Evolutionary conservation across 2,329 filamentous ascomycete species (phyloP).

Genomic region (Botryotinia convoluta): DNA sequence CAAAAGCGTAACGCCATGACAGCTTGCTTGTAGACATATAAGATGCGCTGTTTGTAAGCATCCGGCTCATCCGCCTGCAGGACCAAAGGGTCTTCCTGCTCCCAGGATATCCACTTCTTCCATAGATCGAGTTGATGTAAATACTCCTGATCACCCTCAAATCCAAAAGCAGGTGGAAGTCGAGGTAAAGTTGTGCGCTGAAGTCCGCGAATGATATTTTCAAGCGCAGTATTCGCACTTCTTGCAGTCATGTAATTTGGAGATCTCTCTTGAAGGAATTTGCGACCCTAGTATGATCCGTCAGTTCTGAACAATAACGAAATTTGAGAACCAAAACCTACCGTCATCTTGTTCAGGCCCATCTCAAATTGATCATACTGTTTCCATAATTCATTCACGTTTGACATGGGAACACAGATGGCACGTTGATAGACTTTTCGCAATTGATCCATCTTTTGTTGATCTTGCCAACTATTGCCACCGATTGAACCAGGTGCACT

Average conservation of each 20-base stretch:
- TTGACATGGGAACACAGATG: slow-evolving; percentile 80
- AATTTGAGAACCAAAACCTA: slow-evolving; percentile 44
- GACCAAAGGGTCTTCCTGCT: slow-evolving; percentile 87
- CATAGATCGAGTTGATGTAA: slow-evolving; percentile 80
- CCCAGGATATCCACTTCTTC: slow-evolving; percentile 94
- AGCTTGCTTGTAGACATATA: slow-evolving; percentile 92
- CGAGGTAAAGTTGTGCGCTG: slow-evolving; percentile 74
- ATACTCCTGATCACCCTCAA: slow-evolving; percentile 83
- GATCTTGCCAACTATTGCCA: slow-evolving; percentile 88
- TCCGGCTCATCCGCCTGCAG: slow-evolving; percentile 77
- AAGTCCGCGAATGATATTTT: slow-evolving; percentile 78
- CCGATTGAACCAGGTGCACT: slow-evolving; percentile 82
- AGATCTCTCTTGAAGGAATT: slow-evolving; percentile 90
- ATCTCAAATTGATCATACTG: slow-evolving; percentile 98
- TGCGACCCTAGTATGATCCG: slow-evolving; percentile 65
- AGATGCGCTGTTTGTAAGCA: slow-evolving; percentile 71
- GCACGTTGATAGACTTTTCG: slow-evolving; percentile 91
- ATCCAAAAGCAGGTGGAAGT: slow-evolving; percentile 79
- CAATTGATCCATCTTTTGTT: slow-evolving; percentile 94
- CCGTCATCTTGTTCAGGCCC: slow-evolving; percentile 86
- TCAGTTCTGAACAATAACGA: slow-evolving; percentile 24
- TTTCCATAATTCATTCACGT: slow-evolving; percentile 85
- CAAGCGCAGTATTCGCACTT: slow-evolving; percentile 83
- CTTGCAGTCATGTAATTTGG: slow-evolving; percentile 95
- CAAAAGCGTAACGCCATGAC: slow-evolving; percentile 92